Base-by-base conservation (phyloP, 2,329 filamentous ascomycete genomes). In the Drechslera avenae region DNA sequence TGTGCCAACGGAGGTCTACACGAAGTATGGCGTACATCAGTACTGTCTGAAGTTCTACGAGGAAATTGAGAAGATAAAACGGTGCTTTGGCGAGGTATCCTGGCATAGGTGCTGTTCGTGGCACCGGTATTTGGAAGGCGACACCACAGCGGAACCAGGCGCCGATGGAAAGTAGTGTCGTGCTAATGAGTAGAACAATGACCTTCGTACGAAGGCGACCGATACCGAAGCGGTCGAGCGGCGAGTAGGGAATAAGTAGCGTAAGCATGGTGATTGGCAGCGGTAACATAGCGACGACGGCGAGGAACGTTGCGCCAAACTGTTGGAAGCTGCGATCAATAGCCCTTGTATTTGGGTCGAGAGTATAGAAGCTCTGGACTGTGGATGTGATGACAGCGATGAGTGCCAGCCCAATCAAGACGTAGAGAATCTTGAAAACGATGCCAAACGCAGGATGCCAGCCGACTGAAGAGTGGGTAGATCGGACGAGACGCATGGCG, bases 11-110 rank as follows among this genome's bases (percentile, higher is more conserved):
- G 54, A 81, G 79, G 69, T 96, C 91, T 54, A 94, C 85, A 26
- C 91, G 82, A 16, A 81, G 73, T 13, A 88, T 65, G 0, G 86
- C 80, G 73, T 89, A 93, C 7, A 86, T 75, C 45, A 80, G 81
- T 4, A 93, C 80, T 31, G 91, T 84, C 18, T 88, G 67, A 33
- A 92, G 76, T 73, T 96, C 91, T 31, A 92, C 78, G 13, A 76
- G 77, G 67, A 89, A 95, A 75, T 90, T 89, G 77, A 94, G 89
- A 66, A 85, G 75, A 76, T 94, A 96, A 77, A 91, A 96, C 63
- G 83, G 84, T 1, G 85, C 82, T 69, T 87, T 89, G 64, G 77
- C 77, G 63, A 90, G 82, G 68, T 86, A 93, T 81, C 86, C 89
- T 4, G 86, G 86, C 2, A 88, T 85, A 36, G 76, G 48, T 65